Conservation (phyloP, 2,329 filamentous ascomycete genomes). For the Nigrospora osmanthi region DNA sequence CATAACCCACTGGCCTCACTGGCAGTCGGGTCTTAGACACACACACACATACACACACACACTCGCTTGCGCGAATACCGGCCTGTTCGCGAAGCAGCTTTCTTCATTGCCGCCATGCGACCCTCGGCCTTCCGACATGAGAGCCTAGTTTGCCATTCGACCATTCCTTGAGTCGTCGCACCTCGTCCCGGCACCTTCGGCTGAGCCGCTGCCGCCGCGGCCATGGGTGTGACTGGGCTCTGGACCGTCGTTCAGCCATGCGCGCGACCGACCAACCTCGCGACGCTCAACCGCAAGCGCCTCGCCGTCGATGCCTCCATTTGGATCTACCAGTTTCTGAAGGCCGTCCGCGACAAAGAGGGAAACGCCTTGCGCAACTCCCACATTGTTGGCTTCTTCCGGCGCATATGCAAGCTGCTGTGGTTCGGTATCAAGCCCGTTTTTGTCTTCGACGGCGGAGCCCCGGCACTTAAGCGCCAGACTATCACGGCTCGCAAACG, state of each 20-base stretch:
- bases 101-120: too few relatives aligned
- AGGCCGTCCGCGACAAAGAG: slow-evolving; percentile 97
- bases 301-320: slow-evolving; percentile 97
- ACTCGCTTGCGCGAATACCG: too few relatives aligned
- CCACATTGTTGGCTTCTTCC: slow-evolving; percentile 96
- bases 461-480: slow-evolving; percentile 81
- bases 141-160: too few relatives aligned
- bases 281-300: slow-evolving; percentile 91
- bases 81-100: too few relatives aligned
- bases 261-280: slow-evolving; percentile 90
- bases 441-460: slow-evolving; percentile 96
- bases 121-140: too few relatives aligned
- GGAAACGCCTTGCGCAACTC: slow-evolving; percentile 94
- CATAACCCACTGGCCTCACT: too few relatives aligned
- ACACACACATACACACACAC: too few relatives aligned
- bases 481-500: slow-evolving; percentile 75
- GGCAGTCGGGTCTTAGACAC: too few relatives aligned
- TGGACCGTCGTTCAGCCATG: slow-evolving; percentile 96
- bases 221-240: slow-evolving; percentile 95
- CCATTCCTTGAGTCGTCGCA: too few relatives aligned
- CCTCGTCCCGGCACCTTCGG: too few relatives aligned
- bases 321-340: slow-evolving; percentile 99
- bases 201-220: slow-evolving; percentile 6
- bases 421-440: slow-evolving; percentile 96
- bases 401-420: slow-evolving; percentile 92